These are phyloP conservation scores for Aspergillus sojae DNA, from an alignment of 2,329 filamentous ascomycete species.

Conservation along the genomic window DNA sequence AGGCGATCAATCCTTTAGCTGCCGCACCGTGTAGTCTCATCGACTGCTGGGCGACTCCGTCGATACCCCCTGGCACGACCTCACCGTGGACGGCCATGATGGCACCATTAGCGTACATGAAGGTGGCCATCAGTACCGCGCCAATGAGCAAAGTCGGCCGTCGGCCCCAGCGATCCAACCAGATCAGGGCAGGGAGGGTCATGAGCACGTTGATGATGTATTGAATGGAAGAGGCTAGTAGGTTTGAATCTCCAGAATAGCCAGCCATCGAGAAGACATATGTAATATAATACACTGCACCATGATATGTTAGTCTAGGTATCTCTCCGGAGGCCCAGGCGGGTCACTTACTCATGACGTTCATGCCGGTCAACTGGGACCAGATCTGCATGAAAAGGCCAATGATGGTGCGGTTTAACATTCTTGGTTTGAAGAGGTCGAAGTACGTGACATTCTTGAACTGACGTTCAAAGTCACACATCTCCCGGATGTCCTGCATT, in stretches of 20 bases:
- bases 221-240: conserved; percentile 70
- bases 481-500: conserved; percentile 71
- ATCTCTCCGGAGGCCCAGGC: neutral
- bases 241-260: conserved; percentile 58
- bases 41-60: conserved; percentile 37
- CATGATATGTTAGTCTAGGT: neutral
- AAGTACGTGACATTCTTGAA: conserved; percentile 71
- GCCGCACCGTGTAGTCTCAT: conserved; percentile 45
- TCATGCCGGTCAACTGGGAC: conserved; percentile 77
- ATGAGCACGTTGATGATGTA: conserved; percentile 80
- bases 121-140: conserved; percentile 62
- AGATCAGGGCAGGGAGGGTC: conserved; percentile 75
- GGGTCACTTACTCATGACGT: conserved; percentile 59
- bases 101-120: conserved; percentile 48
- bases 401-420: conserved; percentile 73
- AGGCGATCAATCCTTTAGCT: conserved; percentile 68
- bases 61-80: conserved; percentile 44
- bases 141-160: conserved; percentile 68
- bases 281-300: conserved; percentile 64
- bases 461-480: conserved; percentile 71
- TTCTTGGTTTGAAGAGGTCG: conserved; percentile 72
- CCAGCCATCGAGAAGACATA: conserved; percentile 75
- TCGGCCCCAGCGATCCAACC: conserved; percentile 75
- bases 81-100: conserved; percentile 42
- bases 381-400: conserved; percentile 75